A percentile compares a stretch with the other conserved stretches of the same genome.
phyloP scores from a whole-genome alignment of 345 rosid genomes.

The Gossypium turneri region DNA sequence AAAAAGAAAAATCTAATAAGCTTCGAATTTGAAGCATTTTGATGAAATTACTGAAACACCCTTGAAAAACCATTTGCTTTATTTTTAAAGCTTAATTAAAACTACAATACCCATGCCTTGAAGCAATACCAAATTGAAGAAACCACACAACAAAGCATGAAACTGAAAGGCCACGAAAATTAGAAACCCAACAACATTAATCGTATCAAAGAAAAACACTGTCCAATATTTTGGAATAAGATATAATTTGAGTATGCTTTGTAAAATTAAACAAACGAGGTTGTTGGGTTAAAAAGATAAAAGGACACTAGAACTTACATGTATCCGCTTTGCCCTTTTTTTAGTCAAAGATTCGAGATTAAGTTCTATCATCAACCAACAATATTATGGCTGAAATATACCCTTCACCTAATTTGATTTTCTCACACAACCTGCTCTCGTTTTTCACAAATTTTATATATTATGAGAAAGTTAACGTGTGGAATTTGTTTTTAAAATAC shows the following conservation, averaged over 20 bases:
- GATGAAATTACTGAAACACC: too few relatives aligned
- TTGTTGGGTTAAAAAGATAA: neutral
- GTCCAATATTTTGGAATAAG: neutral
- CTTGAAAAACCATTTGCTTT: too few relatives aligned
- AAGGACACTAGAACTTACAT: neutral
- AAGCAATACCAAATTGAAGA: too few relatives aligned
- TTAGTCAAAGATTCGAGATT: conserved; percentile 13
- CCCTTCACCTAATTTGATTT: neutral
- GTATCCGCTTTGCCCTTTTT: neutral
- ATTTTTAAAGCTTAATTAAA: too few relatives aligned
- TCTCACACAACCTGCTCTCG: neutral
- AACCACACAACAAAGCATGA: too few relatives aligned
- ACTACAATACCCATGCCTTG: too few relatives aligned
- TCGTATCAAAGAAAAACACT: neutral
- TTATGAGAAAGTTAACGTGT: too few relatives aligned
- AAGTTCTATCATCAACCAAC: neutral
- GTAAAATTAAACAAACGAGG: neutral
- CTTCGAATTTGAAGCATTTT: too few relatives aligned
- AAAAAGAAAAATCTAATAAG: too few relatives aligned
- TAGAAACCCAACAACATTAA: neutral
- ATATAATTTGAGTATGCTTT: neutral
- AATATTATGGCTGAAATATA: neutral
- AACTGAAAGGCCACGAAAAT: too few relatives aligned
- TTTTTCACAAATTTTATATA: neutral
- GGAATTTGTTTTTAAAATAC: too few relatives aligned